Evolutionary conservation across 345 rosid genomes (phyloP), one percentile per base, ranked within the genome.

Genomic region (Eucalyptus marginata): DNA sequence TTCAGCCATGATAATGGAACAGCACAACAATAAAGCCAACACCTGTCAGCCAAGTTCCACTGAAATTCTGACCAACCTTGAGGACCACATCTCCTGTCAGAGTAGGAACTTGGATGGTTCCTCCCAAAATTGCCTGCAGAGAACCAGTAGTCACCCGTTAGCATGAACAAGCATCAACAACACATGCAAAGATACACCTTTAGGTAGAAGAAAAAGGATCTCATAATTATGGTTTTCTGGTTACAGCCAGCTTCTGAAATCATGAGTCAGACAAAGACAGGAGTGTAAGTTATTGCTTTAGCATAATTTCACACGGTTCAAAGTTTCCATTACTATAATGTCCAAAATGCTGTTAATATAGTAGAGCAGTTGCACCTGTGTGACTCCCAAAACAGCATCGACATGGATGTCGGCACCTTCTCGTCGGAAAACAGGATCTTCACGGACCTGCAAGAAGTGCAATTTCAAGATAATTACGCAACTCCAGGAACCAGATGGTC

Each of bases 31-130:
- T 33, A 40, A 86, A 68, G 84, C 40, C 43, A 88, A 71, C 58
- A 76, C 54, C 40, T 47, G 44, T 87, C 76, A 14, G 83, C 62
- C n/a, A 50, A 40, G 87, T 27, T 36, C 40, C 86, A 36, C 88
- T 54, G 88, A 14, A 49, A 54, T 71, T 86, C 49, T 85, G 90
- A 87, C 90, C 87, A 43, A 97, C 99, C 99, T 97, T 98, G n/a
- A 98, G 94, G 20, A 98, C 99, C 89, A 98, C 98, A 93, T 98
- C 99, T 86, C 99, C 99, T 1, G 98, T 95, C 80, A 98, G 99
- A 83, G 99, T 98, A 68, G 99, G 99, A 90, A 97, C 99, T 91
- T 96, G 97, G 89, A 98, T 92, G 62, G 99, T 97, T 91, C 99
- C 99, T 80, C 99, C 99, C 91, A 98, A 94, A 87, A 97, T 92